Evolutionary conservation across 2,329 filamentous ascomycete genomes (phyloP), one percentile per base, ranked within the genome.

Genomic region (Penicillium frequentans): DNA sequence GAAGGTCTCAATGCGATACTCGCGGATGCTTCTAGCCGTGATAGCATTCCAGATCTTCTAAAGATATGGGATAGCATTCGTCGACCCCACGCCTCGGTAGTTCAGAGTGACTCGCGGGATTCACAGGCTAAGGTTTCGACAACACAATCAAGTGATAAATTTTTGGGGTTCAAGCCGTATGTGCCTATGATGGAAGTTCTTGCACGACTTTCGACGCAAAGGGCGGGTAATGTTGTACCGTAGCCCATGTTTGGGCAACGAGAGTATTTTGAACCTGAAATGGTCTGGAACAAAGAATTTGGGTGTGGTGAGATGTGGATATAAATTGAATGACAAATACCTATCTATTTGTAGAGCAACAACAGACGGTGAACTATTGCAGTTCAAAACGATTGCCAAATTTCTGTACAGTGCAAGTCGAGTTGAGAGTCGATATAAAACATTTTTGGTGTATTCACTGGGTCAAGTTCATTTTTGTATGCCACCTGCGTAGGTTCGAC

Each of bases 1-100:
- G 61, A 69, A 3, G 72, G 70, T 13, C 60, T 77, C 0, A 73
- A 68, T 4, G 65, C 68, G 2, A 57, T 70, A 0, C 60, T 77
- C 45, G 44, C 14, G n/a, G 13, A 19, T 47, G 44, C n/a, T 31
- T 27, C 24, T 19, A 31, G n/a, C 24, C 24, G 23, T 27, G n/a
- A 47, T 31, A 47, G 10, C 14, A 47, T 47, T 11, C 27, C 44
- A n/a, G 44, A 19, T 47, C 44, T 26, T 10, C 24, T 47, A 7
- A 21, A n/a, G 16, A 16, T 9, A n/a, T 47, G 44, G 44, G 44
- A 47, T 31, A 47, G 13, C 14, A 29, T 47, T 11, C 44, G 44
- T n/a, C 23, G 44, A 47, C 44, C 44, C 11, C 44, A 31, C 13
- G 44, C 44, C 24, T 26, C 44, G 19, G 14, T 19, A 45, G n/a